A percentile compares a stretch with the other conserved stretches of the same genome.
phyloP scores from a whole-genome alignment of 2,329 filamentous ascomycete genomes.

The Colletotrichum endophyticum region DNA sequence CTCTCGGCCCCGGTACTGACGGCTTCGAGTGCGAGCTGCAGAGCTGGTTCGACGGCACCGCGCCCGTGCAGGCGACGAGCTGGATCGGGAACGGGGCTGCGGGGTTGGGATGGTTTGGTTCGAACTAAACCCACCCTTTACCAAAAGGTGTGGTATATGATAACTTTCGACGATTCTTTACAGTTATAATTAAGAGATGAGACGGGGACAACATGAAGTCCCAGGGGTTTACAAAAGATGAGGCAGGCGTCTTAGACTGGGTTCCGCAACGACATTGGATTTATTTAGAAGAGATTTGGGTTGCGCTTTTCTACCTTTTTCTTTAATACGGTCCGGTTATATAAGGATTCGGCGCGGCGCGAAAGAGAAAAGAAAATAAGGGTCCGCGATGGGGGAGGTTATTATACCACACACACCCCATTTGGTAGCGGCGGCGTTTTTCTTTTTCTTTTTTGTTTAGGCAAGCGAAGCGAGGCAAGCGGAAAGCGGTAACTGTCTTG shows the following conservation, averaged over 20 bases:
- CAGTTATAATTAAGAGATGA: not conserved
- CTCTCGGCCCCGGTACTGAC: slow-evolving; percentile 41
- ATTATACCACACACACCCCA: not conserved
- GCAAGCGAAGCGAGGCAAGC: not conserved
- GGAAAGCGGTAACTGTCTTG: not conserved
- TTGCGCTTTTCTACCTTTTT: not conserved
- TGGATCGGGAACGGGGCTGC: slow-evolving; percentile 21
- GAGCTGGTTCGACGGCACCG: slow-evolving; percentile 21
- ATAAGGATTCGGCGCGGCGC: not conserved
- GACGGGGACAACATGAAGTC: not conserved
- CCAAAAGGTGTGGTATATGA: fast-evolving
- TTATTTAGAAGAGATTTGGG: not conserved
- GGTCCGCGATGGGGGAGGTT: not conserved
- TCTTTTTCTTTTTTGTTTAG: not conserved
- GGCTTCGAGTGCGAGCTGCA: slow-evolving; percentile 53
- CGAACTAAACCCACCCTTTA: not conserved
- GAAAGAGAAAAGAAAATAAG: not conserved
- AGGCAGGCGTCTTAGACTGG: not conserved
- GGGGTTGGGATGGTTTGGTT: slow-evolving; percentile 10
- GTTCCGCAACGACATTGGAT: not conserved
- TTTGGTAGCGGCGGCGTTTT: not conserved
- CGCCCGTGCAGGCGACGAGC: slow-evolving; percentile 11
- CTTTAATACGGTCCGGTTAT: not conserved
- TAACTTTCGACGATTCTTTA: not conserved
- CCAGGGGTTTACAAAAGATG: not conserved